Base-by-base conservation (phyloP, 2,329 filamentous ascomycete species). In the Aspergillus sp. region DNA sequence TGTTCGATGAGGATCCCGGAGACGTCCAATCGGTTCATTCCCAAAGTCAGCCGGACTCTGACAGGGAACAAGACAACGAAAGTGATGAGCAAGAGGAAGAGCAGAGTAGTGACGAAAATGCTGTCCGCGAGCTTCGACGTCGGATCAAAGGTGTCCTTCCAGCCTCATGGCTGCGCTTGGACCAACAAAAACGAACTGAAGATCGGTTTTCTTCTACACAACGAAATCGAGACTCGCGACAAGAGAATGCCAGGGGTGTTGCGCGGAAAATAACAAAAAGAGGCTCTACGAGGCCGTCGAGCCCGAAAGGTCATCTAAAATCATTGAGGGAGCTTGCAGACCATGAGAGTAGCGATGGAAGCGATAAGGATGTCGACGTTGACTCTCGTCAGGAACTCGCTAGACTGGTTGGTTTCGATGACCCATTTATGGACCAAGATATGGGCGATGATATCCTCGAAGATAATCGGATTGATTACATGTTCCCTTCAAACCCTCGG, bases 81-180 rank as follows among this genome's bases (percentile, higher is more conserved):
- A n/a, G n/a, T 4, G 47, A 42, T 7, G 51, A 57, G 10, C 52
- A 59, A 40, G 56, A 38, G 4, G 33, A 50, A 51, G 50, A 49
- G 3, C 35, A 49, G 6, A 26, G 50, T 11, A 47, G 59, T 42
- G 56, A 66, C 41, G 62, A 64, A 26, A 54, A 54, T 40, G 61
- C 65, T 45, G 60, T 77, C 10, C 63, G 65, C 54, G 59, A 54
- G 22, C 57, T 73, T 11, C 68, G 73, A 45, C 72, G 73, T 24
- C 71, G 60, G 47, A 78, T 77, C 11, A 73, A 73, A 53, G 77
- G 77, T 22, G 76, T 79, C 20, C 65, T 79, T 20, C 77, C 77
- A 16, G 77, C 77, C 5, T 79, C 77, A 20, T 79, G 74, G 72
- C 55, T 75, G 20, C 67, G 73, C 47, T 63, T 78, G 45, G 67